Base-by-base conservation (phyloP, 208 protist species). In the Angomonas ambiguus region DNA sequence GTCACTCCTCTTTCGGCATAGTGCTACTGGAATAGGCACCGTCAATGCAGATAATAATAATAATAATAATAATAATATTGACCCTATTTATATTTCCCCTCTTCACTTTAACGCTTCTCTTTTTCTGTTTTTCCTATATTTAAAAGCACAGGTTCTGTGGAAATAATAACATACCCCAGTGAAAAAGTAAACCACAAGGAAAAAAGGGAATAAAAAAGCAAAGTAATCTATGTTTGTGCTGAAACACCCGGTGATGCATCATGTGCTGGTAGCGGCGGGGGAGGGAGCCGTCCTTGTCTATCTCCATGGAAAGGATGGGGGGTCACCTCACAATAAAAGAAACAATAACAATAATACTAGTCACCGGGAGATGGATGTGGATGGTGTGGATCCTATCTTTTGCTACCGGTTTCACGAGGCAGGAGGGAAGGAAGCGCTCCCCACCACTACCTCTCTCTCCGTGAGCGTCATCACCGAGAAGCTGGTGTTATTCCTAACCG, bases 41-140 rank as follows among this genome's bases (percentile, higher is more conserved):
- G 13, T 41, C 35, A 41, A 41, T 13, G 35, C 35, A 18, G n/a
- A n/a, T n/a, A n/a, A n/a, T n/a, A n/a, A n/a, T n/a, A n/a, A n/a
- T 45, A 45, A 45, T 45, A 45, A 45, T n/a, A 45, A 45, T n/a
- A 45, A 45, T 45, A 45, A 45, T 45, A 45, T 45, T 8, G 38
- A 45, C 8, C 8, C 16, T 16, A 27, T 59, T 33, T 59, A 5
- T 34, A n/a, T 58, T 8, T 8, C 24, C 51, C 13, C 3, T 58
- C 27, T 61, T 42, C 24, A 35, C 51, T 33, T 51, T 35, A 11
- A 27, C 41, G 33, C 57, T 34, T 67, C 24, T 35, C 4, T 38
- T 59, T 67, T 35, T 60, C 28, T 57, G 16, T 59, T 58, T 67
- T 59, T 57, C 22, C 13, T 61, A 2, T 61, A 45, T 30, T 13